Percentiles rank a stretch among this genome's conserved stretches.
Evolutionary conservation across 2,329 filamentous ascomycete genomes (phyloP).

Genomic region (Lachnellula suecica): DNA sequence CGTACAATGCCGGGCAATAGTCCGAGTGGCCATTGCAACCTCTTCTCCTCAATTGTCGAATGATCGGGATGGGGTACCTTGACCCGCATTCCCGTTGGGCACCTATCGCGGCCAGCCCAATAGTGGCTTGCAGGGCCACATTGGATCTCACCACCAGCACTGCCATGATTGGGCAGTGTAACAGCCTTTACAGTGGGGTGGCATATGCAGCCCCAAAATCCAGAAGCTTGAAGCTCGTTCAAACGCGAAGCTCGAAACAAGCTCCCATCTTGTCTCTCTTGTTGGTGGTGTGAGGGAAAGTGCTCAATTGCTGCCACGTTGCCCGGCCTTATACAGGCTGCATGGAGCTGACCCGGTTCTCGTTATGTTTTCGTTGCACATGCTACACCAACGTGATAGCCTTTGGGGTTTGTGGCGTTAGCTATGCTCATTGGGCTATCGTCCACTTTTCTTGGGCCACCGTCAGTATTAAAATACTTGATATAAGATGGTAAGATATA

Average conservation of each 20-base stretch:
- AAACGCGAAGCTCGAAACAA: constrained; percentile 12
- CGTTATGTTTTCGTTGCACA: constrained; percentile 5
- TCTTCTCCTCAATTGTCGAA: constrained; percentile 18
- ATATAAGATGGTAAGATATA: neutral
- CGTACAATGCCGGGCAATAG: constrained; percentile 2
- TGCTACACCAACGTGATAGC: constrained; percentile 7
- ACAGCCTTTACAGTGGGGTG: constrained; percentile 6
- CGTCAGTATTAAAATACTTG: constrained; percentile 1
- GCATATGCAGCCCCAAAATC: neutral
- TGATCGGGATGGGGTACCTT: constrained; percentile 18
- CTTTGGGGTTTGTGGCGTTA: constrained; percentile 6
- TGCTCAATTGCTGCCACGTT: constrained; percentile 21
- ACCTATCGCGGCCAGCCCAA: constrained; percentile 13
- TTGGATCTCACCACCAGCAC: neutral
- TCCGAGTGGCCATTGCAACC: constrained; percentile 6
- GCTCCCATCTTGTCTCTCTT: neutral
- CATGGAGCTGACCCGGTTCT: constrained; percentile 3
- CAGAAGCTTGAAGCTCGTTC: constrained; percentile 5
- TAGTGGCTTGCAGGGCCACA: constrained; percentile 12
- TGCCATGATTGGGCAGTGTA: constrained; percentile 10
- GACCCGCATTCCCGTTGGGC: constrained; percentile 12
- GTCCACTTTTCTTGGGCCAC: constrained; percentile 1
- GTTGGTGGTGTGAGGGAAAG: constrained; percentile 15
- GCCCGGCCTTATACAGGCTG: constrained; percentile 9
- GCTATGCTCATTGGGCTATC: constrained; percentile 3